Percentiles rank a stretch among this genome's conserved stretches.
phyloP scores from a whole-genome alignment of 2,329 filamentous ascomycete species.

The Cladosporium sp. region DNA sequence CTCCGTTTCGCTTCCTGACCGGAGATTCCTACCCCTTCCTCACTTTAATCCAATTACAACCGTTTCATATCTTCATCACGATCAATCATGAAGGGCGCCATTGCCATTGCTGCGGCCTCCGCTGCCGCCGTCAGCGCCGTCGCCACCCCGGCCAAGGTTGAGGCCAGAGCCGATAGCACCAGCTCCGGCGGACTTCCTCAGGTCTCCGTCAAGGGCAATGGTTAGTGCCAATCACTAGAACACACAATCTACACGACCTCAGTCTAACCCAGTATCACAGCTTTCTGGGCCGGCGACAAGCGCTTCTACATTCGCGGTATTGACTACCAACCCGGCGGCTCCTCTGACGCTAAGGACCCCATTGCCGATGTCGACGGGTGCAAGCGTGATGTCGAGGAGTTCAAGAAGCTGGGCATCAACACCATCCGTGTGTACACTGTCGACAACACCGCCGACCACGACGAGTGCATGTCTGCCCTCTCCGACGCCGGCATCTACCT shows the following conservation, averaged over 20 bases:
- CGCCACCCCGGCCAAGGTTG: constrained; percentile 34
- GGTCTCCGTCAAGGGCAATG: constrained; percentile 59
- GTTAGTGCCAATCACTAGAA: constrained; percentile 29
- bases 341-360: constrained; percentile 64
- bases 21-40: constrained; percentile 9
- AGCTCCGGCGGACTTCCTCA: constrained; percentile 46
- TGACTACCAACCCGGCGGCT: constrained; percentile 54
- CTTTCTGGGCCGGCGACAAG: constrained; percentile 60
- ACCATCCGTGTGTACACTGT: constrained; percentile 89
- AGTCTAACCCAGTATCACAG: constrained; percentile 21
- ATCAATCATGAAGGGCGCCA: constrained; percentile 53
- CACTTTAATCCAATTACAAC: constrained; percentile 11
- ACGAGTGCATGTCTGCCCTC: constrained; percentile 78
- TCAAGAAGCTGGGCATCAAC: constrained; percentile 84
- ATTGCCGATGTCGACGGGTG: constrained; percentile 68
- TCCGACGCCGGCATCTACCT: constrained; percentile 87
- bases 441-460: constrained; percentile 79
- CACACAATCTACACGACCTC: too few relatives aligned
- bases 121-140: constrained; percentile 45
- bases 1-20: not conserved
- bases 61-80: not conserved
- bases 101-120: constrained; percentile 43
- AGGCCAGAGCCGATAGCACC: constrained; percentile 35
- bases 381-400: constrained; percentile 74
- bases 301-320: constrained; percentile 60